These are phyloP conservation scores for Tulasnella sp. DNA, from an alignment of 768 basidiomycete species.

Conservation along the genomic window DNA sequence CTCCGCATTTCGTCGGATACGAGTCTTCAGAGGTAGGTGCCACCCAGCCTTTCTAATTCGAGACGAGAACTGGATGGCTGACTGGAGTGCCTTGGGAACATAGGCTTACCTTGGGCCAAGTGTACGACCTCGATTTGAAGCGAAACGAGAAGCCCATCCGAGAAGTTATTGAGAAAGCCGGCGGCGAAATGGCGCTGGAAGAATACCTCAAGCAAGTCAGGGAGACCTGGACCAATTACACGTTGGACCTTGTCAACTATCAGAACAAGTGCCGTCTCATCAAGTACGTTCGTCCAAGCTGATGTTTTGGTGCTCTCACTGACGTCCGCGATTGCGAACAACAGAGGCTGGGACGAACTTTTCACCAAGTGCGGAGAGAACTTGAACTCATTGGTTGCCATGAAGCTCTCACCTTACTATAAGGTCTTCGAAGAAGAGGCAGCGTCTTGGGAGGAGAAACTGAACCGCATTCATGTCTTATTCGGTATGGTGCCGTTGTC, in stretches of 20 bases:
- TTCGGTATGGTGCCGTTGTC: conserved; percentile 56
- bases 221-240: conserved; percentile 94
- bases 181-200: conserved; percentile 97
- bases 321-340: background rate
- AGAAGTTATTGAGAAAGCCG: conserved; percentile 94
- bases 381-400: conserved; percentile 89
- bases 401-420: conserved; percentile 98
- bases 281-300: conserved; percentile 46
- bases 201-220: conserved; percentile 96
- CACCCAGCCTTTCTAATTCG: background rate
- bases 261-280: conserved; percentile 98
- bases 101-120: conserved; percentile 92
- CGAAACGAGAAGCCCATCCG: conserved; percentile 87
- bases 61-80: background rate
- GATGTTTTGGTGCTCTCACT: background rate
- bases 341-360: conserved; percentile 92
- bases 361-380: conserved; percentile 98
- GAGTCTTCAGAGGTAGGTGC: conserved; percentile 64
- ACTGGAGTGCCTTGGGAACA: background rate
- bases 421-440: conserved; percentile 96
- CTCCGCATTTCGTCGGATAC: conserved; percentile 71
- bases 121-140: conserved; percentile 95
- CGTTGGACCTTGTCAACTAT: conserved; percentile 93
- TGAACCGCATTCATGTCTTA: conserved; percentile 92
- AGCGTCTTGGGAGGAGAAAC: conserved; percentile 92